Evolutionary conservation across 257 asterid species (phyloP).

Genomic region (Ligustrum vulgare): DNA sequence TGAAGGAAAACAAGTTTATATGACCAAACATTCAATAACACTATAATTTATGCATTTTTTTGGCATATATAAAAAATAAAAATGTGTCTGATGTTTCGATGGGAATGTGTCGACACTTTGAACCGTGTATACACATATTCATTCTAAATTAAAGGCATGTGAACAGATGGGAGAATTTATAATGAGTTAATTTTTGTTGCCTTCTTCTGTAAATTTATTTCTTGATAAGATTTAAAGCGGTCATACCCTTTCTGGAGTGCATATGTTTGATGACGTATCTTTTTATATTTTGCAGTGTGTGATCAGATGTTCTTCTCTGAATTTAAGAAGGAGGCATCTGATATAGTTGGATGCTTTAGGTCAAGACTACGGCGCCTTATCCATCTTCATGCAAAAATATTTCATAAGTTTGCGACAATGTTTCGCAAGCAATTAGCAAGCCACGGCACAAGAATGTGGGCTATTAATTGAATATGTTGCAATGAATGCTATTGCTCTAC

Average conservation of each 20-base stretch:
- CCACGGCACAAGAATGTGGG: conserved; percentile 60
- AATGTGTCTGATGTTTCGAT: background rate
- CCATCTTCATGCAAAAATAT: conserved; percentile 60
- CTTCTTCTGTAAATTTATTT: too few species aligned
- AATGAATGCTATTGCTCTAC: conserved; percentile 85
- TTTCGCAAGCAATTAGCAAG: conserved; percentile 54
- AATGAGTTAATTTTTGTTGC: background rate
- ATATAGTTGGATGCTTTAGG: conserved; percentile 72
- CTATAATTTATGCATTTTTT: background rate
- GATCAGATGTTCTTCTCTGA: conserved; percentile 78
- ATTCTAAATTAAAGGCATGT: background rate
- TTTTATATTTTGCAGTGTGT: conserved; percentile 51
- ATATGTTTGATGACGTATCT: background rate
- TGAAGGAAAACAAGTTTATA: too few species aligned
- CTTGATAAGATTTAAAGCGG: background rate
- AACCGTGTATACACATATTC: background rate
- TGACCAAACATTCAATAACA: too few species aligned
- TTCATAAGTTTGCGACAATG: conserved; percentile 47
- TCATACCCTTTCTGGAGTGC: background rate
- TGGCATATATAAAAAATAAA: background rate
- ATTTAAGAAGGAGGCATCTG: conserved; percentile 79
- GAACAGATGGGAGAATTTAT: background rate
- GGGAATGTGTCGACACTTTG: background rate
- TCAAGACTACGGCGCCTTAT: conserved; percentile 77
- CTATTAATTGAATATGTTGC: conserved; percentile 65